Evolutionary conservation across 257 asterid genomes (phyloP).

Genomic region (Nicotiana noctiflora): DNA sequence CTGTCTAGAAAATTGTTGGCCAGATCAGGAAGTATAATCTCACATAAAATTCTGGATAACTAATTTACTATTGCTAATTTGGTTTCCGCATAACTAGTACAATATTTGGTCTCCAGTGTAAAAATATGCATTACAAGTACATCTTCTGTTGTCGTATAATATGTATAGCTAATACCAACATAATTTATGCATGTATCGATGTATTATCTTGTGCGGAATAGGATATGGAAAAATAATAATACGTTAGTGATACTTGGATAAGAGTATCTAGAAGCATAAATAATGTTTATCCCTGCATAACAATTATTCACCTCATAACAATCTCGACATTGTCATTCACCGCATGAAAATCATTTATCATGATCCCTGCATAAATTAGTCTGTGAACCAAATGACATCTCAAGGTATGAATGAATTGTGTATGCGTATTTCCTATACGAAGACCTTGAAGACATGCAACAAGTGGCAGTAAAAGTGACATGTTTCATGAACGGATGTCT

Average conservation of each 20-base stretch:
- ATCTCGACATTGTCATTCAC: neutral
- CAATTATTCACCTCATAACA: neutral
- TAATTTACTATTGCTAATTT: no score
- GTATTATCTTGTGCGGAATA: neutral
- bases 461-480: neutral
- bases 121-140: neutral
- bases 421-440: neutral
- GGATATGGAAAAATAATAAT: neutral
- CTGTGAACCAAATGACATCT: neutral
- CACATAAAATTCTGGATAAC: neutral
- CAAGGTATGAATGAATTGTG: neutral
- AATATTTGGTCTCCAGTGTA: neutral
- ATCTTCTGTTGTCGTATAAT: neutral
- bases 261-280: neutral
- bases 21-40: neutral
- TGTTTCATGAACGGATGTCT: neutral
- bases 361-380: neutral
- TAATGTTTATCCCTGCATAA: no score
- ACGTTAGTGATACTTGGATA: neutral
- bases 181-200: neutral
- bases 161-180: neutral
- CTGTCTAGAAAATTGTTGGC: neutral
- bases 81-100: no score
- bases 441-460: constrained; percentile 3
- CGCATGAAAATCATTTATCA: neutral